Conservation (phyloP, 2,329 filamentous ascomycete genomes). For the Juglanconis oblonga region DNA sequence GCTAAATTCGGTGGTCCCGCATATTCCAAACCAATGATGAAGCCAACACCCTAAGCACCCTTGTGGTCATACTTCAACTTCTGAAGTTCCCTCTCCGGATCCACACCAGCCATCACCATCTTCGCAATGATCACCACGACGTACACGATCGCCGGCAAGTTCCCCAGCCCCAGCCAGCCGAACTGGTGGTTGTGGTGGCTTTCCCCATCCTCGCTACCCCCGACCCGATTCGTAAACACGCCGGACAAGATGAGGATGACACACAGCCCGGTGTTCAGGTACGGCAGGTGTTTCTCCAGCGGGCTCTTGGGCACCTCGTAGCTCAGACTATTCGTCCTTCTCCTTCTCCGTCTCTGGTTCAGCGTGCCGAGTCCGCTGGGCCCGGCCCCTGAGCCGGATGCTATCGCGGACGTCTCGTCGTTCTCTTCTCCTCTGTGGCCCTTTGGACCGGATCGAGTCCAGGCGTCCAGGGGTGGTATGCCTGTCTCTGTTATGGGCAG, state of each 20-base stretch:
- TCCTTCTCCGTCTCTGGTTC: constrained; percentile 2
- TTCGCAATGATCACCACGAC: constrained; percentile 59
- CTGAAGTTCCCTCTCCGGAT: constrained; percentile 63
- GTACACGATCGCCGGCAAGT: constrained; percentile 59
- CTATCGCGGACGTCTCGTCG: not conserved
- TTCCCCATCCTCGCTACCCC: not conserved
- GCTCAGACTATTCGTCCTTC: constrained; percentile 21
- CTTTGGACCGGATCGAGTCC: constrained; percentile 31
- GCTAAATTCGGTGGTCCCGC: no score
- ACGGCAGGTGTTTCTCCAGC: constrained; percentile 57
- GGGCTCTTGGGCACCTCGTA: constrained; percentile 34
- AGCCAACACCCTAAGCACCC: constrained; percentile 47
- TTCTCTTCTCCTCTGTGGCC: not conserved
- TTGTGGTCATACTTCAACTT: constrained; percentile 65
- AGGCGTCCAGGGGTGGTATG: constrained; percentile 46
- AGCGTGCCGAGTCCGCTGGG: constrained; percentile 11
- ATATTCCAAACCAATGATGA: no score
- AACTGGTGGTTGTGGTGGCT: not conserved
- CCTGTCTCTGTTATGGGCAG: constrained; percentile 55
- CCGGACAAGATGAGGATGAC: constrained; percentile 47
- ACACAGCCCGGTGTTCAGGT: constrained; percentile 58
- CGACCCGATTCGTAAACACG: constrained; percentile 30
- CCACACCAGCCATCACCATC: constrained; percentile 64
- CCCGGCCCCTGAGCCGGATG: not conserved
- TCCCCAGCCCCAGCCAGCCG: constrained; percentile 31